Evolutionary conservation across 169 alveolate species (phyloP).

Genomic region (Cyclospora cayetanensis): DNA sequence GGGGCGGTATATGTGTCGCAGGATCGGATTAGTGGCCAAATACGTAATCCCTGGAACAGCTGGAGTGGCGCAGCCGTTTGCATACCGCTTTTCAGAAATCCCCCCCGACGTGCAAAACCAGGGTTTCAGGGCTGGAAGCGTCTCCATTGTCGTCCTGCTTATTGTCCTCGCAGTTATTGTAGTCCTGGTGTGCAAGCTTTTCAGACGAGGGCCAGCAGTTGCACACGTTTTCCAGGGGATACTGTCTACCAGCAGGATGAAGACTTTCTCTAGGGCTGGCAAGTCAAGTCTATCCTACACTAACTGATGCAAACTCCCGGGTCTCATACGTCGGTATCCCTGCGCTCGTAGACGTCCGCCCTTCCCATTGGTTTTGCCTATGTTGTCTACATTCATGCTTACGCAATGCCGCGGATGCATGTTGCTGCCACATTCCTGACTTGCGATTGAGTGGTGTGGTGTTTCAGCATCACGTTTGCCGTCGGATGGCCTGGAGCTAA

Average conservation of each 20-base stretch:
- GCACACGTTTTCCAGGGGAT: neutral
- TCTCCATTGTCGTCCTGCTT: neutral
- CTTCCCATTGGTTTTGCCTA: too few species aligned
- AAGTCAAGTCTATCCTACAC: neutral
- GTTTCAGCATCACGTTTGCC: neutral
- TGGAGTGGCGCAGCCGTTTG: conserved; percentile 39
- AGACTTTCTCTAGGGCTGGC: neutral
- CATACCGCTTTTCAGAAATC: conserved; percentile 51
- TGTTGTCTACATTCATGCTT: too few species aligned
- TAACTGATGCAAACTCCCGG: too few species aligned
- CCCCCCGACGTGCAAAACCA: neutral
- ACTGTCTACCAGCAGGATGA: neutral
- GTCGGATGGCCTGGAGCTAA: neutral
- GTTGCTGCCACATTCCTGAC: too few species aligned
- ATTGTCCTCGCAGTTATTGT: neutral
- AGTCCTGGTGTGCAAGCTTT: neutral
- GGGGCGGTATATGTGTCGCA: too few species aligned
- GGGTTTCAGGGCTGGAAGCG: neutral
- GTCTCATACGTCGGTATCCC: too few species aligned
- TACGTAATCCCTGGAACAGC: neutral
- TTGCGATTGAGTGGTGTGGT: too few species aligned
- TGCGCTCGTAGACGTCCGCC: too few species aligned
- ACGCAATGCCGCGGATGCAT: too few species aligned
- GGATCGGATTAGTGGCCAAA: conserved; percentile 61
- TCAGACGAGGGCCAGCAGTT: neutral